A percentile compares a stretch with the other conserved stretches of the same genome.
Conservation (phyloP, 768 basidiomycete species). For the Auricularia cornea region DNA sequence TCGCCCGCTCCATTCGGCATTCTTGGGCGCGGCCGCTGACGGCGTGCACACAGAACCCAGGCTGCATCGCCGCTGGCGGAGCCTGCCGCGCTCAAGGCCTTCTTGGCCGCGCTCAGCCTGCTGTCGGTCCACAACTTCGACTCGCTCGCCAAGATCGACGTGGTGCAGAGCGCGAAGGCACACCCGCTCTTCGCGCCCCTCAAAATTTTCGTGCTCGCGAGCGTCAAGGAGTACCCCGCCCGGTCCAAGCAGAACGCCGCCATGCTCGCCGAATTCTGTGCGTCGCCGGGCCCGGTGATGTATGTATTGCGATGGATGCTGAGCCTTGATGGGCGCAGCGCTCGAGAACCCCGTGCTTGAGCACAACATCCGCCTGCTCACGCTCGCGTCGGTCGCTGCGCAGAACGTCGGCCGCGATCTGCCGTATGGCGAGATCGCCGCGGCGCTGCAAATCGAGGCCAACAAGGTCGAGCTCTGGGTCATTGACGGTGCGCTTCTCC, state of each 20-base stretch:
- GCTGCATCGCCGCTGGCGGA: conserved; percentile 44
- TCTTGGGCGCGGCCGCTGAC: too few relatives aligned
- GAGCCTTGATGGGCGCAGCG: conserved; percentile 26
- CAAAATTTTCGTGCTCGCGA: conserved; percentile 61
- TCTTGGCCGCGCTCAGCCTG: conserved; percentile 56
- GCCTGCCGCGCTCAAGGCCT: conserved; percentile 48
- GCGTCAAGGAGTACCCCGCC: conserved; percentile 48
- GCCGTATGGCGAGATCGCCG: conserved; percentile 60
- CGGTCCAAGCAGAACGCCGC: conserved; percentile 49
- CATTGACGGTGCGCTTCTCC: conserved; percentile 56
- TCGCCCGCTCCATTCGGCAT: too few relatives aligned
- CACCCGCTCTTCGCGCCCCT: conserved; percentile 67
- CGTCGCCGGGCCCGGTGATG: conserved; percentile 16
- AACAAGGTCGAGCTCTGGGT: conserved; percentile 78
- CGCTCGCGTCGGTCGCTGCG: conserved; percentile 67
- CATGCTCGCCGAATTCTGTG: conserved; percentile 51
- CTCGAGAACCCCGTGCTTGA: conserved; percentile 56
- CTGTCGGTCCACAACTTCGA: conserved; percentile 75
- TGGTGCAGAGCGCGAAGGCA: conserved; percentile 53
- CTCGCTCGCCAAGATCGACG: conserved; percentile 65
- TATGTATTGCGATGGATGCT: not conserved
- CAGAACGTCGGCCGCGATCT: conserved; percentile 67
- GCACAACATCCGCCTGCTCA: conserved; percentile 71
- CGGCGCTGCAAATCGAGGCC: conserved; percentile 52
- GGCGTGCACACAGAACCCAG: too few relatives aligned